Evolutionary conservation across 2,329 filamentous ascomycete species (phyloP), one percentile per base, ranked within the genome.

Genomic region (Raffaelea arxii): DNA sequence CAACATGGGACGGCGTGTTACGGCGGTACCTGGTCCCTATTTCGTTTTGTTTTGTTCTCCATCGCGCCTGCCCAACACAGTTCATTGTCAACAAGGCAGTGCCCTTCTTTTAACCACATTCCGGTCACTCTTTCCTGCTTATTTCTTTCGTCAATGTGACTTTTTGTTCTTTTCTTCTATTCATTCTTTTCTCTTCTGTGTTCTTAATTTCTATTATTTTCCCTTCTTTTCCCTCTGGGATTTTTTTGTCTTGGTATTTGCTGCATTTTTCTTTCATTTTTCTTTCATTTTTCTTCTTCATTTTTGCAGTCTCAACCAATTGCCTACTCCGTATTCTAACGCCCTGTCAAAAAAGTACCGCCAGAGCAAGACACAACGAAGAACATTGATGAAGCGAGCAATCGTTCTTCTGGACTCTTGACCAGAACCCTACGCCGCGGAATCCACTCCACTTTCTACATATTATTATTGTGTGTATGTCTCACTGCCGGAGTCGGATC

Each of bases 21-120:
- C 35, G 30, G 25, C 27, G 46, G 42, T 42, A 51, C 52, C 24
- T 42, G 27, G 41, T 40, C 43, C 44, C 21, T 38, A 39, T 41
- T 35, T 42, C 43, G 37, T 19, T 25, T 25, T 30, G 35, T 23
- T 41, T n/a, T 25, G 18, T 43, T n/a, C 24, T 21, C 42, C 40
- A 24, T 48, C 49, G 44, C 45, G 46, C 50, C 46, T 52, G 48
- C 48, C 48, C 22, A 38, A 32, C 19, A n/a, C n/a, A n/a, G 32
- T 36, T 36, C 19, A 35, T 21, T 41, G 46, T 43, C 44, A 50
- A 50, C 47, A 49, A 37, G 24, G 32, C 32, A 25, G 12, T 45
- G n/a, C 21, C 43, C 32, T n/a, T 25, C 22, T 11, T 18, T 21
- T 25, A 23, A 37, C 30, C 16, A 27, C 43, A 25, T 36, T 25